Evolutionary conservation across 495 filamentous ascomycete species (phyloP), one percentile per base, ranked within the genome.

Genomic region (Talaromyces borbonicus): DNA sequence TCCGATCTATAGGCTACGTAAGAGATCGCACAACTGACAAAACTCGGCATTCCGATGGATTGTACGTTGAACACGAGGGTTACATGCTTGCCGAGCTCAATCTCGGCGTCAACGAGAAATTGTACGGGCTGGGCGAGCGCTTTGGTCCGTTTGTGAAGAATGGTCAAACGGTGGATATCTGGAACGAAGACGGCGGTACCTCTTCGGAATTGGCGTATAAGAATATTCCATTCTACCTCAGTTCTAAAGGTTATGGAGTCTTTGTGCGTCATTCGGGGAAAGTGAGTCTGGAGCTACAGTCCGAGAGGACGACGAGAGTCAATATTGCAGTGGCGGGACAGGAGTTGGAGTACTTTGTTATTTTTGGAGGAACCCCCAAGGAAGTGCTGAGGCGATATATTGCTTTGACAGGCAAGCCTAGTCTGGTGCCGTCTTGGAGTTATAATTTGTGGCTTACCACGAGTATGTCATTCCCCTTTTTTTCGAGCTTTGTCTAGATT

Each of bases 141-240:
- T 87, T 87, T 49, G 81, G 81, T 0, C 72, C 77, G 1, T 80
- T 84, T 46, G 78, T 79, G 50, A 84, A 83, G 56, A 79, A 84
- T 25, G 82, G 82, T 7, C 80, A 85, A 57, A 68, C 65, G 4
- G 67, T 87, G 2, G 71, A 73, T 43, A 71, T 86, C 15, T 85
- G 81, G 79, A 85, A 85, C 47, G 76, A 78, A 25, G 82, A 87
- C 51, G 82, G 83, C 2, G 82, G 81, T 7, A 85, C 83, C 14
- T 80, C 74, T 0, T 78, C 72, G 14, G 81, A 85, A 41, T 71
- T 84, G 48, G 80, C 80, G 0, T 87, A 87, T 56, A 85, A 85
- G 62, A 86, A 85, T 52, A 68, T 85, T 5, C 75, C 79, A 1
- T 85, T 85, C 58, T 85, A 80, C 58, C 61, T 86, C 26, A 82